Percentiles rank a stretch among this genome's conserved stretches.
These are phyloP conservation scores for Trifolium pratense DNA, from an alignment of 306 rosid species.

Conservation along the genomic window DNA sequence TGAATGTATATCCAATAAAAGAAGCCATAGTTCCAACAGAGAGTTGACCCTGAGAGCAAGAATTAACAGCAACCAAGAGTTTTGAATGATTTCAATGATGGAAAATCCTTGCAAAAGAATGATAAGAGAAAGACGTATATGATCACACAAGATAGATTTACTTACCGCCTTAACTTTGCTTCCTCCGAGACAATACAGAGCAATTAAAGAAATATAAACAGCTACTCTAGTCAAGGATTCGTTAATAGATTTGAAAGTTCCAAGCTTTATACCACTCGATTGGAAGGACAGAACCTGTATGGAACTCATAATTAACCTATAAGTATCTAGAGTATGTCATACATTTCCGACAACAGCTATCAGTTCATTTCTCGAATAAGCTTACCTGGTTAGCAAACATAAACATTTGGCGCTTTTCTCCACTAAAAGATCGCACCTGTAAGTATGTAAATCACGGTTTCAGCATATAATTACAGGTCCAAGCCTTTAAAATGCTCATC, in stretches of 20 bases:
- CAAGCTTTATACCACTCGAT: conserved; percentile 89
- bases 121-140: conserved; percentile 9
- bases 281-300: conserved; percentile 87
- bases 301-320: conserved; percentile 40
- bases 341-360: conserved; percentile 29
- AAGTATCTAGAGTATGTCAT: conserved; percentile 28
- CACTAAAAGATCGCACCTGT: conserved; percentile 93
- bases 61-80: conserved; percentile 37
- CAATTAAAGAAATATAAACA: conserved; percentile 76
- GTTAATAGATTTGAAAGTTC: conserved; percentile 78
- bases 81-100: conserved; percentile 17
- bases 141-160: conserved; percentile 37
- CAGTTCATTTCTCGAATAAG: conserved; percentile 32
- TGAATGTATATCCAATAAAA: conserved; percentile 96
- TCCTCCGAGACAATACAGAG: conserved; percentile 91
- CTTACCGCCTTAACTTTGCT: conserved; percentile 97
- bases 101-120: conserved; percentile 26
- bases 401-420: conserved; percentile 93
- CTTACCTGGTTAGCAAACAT: conserved; percentile 80
- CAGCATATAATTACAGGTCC: conserved; percentile 33
- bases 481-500: conserved; percentile 22
- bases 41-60: conserved; percentile 82
- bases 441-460: conserved; percentile 39
- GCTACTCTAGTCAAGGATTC: conserved; percentile 93
- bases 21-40: conserved; percentile 94